A percentile compares a stretch with the other conserved stretches of the same genome.
phyloP scores from a whole-genome alignment of 495 filamentous ascomycete genomes.

The Penicillium parvum region DNA sequence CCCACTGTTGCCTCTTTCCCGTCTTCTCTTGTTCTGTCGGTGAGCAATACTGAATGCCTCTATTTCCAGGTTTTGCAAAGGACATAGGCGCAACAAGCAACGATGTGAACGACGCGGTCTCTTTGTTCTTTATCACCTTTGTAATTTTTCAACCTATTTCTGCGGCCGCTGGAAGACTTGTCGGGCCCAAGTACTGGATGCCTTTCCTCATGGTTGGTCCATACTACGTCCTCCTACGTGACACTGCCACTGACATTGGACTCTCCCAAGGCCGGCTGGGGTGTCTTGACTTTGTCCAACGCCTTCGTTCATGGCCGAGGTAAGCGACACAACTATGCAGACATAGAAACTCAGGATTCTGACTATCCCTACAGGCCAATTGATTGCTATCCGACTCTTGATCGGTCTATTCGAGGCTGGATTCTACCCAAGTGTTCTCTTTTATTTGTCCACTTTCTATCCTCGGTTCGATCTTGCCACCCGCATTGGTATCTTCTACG shows the following conservation, averaged over 20 bases:
- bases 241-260: not conserved
- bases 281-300: conserved; percentile 45
- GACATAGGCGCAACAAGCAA: conserved; percentile 38
- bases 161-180: conserved; percentile 48
- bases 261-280: conserved; percentile 40
- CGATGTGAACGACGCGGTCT: conserved; percentile 52
- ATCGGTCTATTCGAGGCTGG: conserved; percentile 6
- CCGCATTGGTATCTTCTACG: conserved; percentile 52
- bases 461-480: conserved; percentile 51
- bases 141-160: conserved; percentile 53
- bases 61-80: conserved; percentile 44
- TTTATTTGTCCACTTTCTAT: conserved; percentile 53
- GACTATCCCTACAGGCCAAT: not conserved
- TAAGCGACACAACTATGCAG: conserved; percentile 4
- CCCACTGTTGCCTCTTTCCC: too few species aligned
- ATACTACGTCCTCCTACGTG: too few species aligned
- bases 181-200: conserved; percentile 51
- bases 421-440: conserved; percentile 33
- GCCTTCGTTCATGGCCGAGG: conserved; percentile 34
- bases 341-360: not conserved
- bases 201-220: conserved; percentile 52
- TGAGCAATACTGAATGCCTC: conserved; percentile 5
- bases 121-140: conserved; percentile 54
- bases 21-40: not conserved
- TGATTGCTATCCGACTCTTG: conserved; percentile 1